A percentile compares a stretch with the other conserved stretches of the same genome.
Evolutionary conservation across 1,284 basidiomycete genomes (phyloP).

Genomic region (Rhizoctonia solani): DNA sequence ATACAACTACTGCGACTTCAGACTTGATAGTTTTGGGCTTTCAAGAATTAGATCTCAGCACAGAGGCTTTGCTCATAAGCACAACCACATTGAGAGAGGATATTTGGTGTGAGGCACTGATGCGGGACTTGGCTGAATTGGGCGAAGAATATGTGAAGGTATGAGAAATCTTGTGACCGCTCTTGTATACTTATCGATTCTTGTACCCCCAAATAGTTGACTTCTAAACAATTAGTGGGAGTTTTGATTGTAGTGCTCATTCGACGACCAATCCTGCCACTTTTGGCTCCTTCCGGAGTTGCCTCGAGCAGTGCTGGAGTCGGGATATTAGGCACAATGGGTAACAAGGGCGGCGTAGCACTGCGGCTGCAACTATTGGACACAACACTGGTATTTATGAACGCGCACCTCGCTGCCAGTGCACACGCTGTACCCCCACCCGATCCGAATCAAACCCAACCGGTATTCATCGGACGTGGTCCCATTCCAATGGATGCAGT

Average conservation of each 20-base stretch:
- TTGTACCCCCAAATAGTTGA: too few species aligned
- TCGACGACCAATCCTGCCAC: slow-evolving; percentile 54
- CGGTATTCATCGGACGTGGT: slow-evolving; percentile 26
- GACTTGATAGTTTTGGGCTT: slow-evolving; percentile 73
- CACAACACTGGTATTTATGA: slow-evolving; percentile 68
- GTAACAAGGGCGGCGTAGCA: slow-evolving; percentile 39
- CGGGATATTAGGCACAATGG: slow-evolving; percentile 76
- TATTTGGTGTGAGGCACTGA: slow-evolving; percentile 64
- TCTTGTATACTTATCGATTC: too few species aligned
- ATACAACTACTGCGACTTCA: slow-evolving; percentile 46
- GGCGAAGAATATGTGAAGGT: slow-evolving; percentile 67
- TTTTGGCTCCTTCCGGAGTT: slow-evolving; percentile 55
- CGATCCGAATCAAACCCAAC: neutral
- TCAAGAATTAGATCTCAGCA: slow-evolving; percentile 74
- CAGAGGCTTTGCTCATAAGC: slow-evolving; percentile 71
- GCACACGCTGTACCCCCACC: slow-evolving; percentile 38
- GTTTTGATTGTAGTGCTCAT: slow-evolving; percentile 70
- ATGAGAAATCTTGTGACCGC: too few species aligned
- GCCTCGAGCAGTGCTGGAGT: slow-evolving; percentile 59
- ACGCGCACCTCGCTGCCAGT: slow-evolving; percentile 76
- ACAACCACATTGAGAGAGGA: slow-evolving; percentile 62
- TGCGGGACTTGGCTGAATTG: slow-evolving; percentile 71
- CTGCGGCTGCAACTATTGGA: slow-evolving; percentile 36
- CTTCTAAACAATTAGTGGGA: slow-evolving; percentile 75
- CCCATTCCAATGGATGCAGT: slow-evolving; percentile 29